These are phyloP conservation scores for Melampsora occidentalis DNA, from an alignment of 1,284 basidiomycete genomes.

Conservation along the genomic window DNA sequence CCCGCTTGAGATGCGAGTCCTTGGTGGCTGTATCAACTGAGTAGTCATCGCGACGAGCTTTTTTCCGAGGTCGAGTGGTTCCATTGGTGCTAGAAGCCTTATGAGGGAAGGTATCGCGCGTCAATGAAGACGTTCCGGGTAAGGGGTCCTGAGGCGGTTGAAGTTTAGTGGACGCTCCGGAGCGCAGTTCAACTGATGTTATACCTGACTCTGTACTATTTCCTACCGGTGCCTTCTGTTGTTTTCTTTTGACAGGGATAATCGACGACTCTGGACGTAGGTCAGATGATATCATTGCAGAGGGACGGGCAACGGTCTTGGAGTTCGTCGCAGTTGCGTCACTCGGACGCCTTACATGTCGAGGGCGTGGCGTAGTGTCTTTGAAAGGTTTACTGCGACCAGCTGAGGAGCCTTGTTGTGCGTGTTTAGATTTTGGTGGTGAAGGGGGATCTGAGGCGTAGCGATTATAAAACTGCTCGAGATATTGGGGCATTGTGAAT, in stretches of 20 bases:
- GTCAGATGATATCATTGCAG: background rate
- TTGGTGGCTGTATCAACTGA: background rate
- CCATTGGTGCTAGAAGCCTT: background rate
- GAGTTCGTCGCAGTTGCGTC: background rate
- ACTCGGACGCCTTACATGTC: background rate
- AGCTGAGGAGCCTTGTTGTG: background rate
- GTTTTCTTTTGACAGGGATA: background rate
- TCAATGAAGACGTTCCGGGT: background rate
- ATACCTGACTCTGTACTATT: background rate
- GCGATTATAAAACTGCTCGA: background rate
- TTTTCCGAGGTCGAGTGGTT: background rate
- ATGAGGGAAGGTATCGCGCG: background rate
- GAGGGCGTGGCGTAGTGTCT: background rate
- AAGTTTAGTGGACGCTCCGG: too few species aligned
- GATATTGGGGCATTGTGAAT: background rate
- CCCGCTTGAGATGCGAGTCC: background rate
- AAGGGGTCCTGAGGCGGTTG: background rate
- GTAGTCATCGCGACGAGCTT: background rate
- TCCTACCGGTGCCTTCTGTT: background rate
- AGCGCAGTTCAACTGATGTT: too few species aligned
- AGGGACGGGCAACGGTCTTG: background rate
- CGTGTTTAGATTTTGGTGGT: background rate
- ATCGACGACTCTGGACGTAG: background rate
- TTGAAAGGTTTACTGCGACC: background rate
- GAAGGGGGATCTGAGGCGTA: background rate